Conservation (phyloP, 495 filamentous ascomycete genomes). For the Lepidopterella palustris region DNA sequence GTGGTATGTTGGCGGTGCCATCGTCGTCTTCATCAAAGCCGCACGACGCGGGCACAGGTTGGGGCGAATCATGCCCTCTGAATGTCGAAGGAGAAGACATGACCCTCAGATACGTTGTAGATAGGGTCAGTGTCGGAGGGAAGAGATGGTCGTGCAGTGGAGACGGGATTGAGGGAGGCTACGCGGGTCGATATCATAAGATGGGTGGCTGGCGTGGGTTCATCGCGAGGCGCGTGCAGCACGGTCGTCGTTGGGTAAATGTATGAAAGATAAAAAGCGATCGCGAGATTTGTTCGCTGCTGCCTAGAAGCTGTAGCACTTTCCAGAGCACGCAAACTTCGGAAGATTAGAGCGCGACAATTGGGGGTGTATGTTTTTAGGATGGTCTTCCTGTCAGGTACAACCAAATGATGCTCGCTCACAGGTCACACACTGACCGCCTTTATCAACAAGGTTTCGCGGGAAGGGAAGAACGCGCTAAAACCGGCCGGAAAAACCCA, state of each 20-base stretch:
- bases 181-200: background rate
- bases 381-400: background rate
- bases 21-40: conserved; percentile 7
- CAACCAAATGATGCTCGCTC: background rate
- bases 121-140: background rate
- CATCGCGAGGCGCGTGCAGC: conserved; percentile 1
- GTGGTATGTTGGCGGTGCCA: conserved; percentile 17
- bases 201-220: background rate
- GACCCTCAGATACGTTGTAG: background rate
- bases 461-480: too few relatives aligned
- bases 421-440: background rate
- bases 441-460: background rate
- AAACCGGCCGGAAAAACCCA: too few relatives aligned
- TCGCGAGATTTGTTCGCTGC: too few relatives aligned
- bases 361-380: too few relatives aligned
- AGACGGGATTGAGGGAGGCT: conserved; percentile 7
- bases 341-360: too few relatives aligned
- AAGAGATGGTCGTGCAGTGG: conserved; percentile 2
- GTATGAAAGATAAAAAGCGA: too few relatives aligned
- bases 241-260: background rate
- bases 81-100: conserved; percentile 29
- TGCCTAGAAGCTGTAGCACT: too few relatives aligned
- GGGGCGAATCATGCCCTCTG: conserved; percentile 15
- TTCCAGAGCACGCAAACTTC: too few relatives aligned
- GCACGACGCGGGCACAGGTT: conserved; percentile 22